Conservation (phyloP, 306 rosid species). For the Vigna unguiculata region DNA sequence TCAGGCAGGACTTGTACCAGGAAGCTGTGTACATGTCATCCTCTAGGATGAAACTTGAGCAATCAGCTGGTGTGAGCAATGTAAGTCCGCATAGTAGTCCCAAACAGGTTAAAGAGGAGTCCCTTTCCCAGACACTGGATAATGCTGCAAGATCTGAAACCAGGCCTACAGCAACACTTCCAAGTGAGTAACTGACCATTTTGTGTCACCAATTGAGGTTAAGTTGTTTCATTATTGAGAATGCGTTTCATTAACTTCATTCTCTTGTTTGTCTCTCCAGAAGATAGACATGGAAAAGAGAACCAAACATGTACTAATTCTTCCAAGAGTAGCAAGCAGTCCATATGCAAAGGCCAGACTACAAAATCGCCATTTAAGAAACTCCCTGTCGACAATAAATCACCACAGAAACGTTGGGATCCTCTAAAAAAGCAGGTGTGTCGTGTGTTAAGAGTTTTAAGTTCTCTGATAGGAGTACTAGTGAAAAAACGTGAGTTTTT, state of each 20-base stretch:
- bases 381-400: conserved; percentile 50
- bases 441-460: conserved; percentile 31
- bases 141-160: conserved; percentile 34
- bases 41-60: conserved; percentile 64
- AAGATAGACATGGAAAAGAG: conserved; percentile 69
- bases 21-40: conserved; percentile 80
- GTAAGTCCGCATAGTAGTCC: conserved; percentile 43
- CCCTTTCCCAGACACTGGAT: conserved; percentile 42
- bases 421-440: conserved; percentile 63
- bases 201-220: conserved; percentile 18
- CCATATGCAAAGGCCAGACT: conserved; percentile 45
- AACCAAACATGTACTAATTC: conserved; percentile 54
- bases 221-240: neutral
- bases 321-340: conserved; percentile 53
- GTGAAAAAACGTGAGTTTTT: neutral
- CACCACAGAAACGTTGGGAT: conserved; percentile 56
- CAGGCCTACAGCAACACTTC: conserved; percentile 34
- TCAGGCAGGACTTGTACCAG: conserved; percentile 78
- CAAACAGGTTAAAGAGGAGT: conserved; percentile 46
- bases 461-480: conserved; percentile 2
- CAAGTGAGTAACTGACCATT: conserved; percentile 53
- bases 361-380: conserved; percentile 55
- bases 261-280: conserved; percentile 52
- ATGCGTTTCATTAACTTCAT: neutral
- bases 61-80: conserved; percentile 45